Evolutionary conservation across 2,329 filamentous ascomycete species (phyloP).

Genomic region (Xylariaceae sp.): DNA sequence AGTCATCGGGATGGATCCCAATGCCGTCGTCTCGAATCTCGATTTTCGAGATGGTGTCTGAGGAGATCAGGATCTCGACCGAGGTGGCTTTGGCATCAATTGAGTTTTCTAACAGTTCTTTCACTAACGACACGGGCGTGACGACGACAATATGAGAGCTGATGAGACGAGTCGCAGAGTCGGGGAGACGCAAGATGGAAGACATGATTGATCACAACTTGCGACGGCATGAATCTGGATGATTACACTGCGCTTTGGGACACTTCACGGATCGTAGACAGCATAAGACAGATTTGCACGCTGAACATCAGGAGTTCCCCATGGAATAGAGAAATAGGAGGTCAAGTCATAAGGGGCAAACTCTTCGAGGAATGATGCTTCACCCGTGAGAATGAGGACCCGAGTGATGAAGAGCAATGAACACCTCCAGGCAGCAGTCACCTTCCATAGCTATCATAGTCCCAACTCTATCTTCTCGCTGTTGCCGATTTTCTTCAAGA

Average conservation of each 20-base stretch:
- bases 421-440: background rate
- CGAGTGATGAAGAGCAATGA: background rate
- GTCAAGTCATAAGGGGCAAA: background rate
- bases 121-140: slow-evolving; percentile 58
- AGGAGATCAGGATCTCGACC: slow-evolving; percentile 58
- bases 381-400: background rate
- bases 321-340: too few relatives aligned
- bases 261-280: background rate
- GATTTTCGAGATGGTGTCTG: slow-evolving; percentile 63
- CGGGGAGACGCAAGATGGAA: slow-evolving; percentile 44
- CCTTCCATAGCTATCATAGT: background rate
- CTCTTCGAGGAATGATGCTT: background rate
- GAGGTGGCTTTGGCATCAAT: slow-evolving; percentile 65
- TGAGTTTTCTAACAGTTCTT: slow-evolving; percentile 73
- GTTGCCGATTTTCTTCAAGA: background rate
- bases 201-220: slow-evolving; percentile 10
- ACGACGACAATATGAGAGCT: slow-evolving; percentile 57
- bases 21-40: slow-evolving; percentile 69
- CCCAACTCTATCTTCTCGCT: background rate
- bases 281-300: too few relatives aligned
- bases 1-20: slow-evolving; percentile 61
- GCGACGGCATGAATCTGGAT: background rate
- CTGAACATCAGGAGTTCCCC: too few relatives aligned
- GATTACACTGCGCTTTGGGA: background rate
- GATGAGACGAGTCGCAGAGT: slow-evolving; percentile 49